A percentile compares a stretch with the other conserved stretches of the same genome.
Conservation (phyloP, 345 rosid genomes). For the Physaria fendleri region DNA sequence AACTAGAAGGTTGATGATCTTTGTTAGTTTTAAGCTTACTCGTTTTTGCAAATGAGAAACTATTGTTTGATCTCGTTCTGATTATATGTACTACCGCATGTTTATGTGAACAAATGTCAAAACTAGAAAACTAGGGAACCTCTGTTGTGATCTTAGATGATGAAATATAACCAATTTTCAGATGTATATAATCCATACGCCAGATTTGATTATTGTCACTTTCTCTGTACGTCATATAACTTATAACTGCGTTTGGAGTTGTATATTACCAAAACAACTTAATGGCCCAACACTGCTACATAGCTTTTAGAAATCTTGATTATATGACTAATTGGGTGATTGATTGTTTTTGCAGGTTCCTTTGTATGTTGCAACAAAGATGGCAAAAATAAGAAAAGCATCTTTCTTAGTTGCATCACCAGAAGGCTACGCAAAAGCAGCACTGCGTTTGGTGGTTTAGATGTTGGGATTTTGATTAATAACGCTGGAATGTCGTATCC, state of each 20-base stretch:
- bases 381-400: constrained; percentile 65
- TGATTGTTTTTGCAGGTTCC: constrained; percentile 49
- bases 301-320: neutral
- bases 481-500: constrained; percentile 95
- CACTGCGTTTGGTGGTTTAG: constrained; percentile 60
- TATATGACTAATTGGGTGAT: constrained; percentile 6
- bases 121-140: neutral
- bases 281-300: neutral
- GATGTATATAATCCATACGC: neutral
- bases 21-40: neutral
- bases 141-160: neutral
- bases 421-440: constrained; percentile 62
- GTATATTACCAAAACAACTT: constrained; percentile 5
- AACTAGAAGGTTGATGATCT: neutral
- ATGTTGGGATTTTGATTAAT: constrained; percentile 75
- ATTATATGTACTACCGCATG: neutral
- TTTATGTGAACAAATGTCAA: neutral
- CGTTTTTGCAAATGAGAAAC: neutral
- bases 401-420: constrained; percentile 72
- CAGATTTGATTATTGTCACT: no score
- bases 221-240: neutral
- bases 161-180: no score
- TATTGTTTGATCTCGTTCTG: neutral
- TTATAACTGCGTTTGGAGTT: neutral
- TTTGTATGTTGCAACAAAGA: constrained; percentile 75